These are phyloP conservation scores for Ustilago lituana DNA, from an alignment of 1,284 basidiomycete genomes.

Conservation along the genomic window DNA sequence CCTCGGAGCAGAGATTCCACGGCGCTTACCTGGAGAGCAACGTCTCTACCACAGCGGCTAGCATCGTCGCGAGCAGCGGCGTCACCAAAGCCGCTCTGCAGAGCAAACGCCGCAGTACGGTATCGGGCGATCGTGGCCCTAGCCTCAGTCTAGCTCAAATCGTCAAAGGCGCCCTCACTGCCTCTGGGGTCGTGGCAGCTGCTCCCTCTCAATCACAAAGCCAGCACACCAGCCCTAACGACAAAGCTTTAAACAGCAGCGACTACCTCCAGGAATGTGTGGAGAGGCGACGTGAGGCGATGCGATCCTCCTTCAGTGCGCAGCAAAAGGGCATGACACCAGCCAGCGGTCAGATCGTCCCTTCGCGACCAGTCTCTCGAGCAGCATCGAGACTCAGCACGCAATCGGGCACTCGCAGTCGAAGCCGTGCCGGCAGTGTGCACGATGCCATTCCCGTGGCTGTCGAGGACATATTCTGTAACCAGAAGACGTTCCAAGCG, in stretches of 20 bases:
- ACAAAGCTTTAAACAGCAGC: conserved; percentile 20
- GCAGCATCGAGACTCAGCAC: conserved; percentile 51
- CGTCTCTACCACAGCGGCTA: conserved; percentile 21
- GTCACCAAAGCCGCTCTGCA: conserved; percentile 41
- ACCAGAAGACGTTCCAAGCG: conserved; percentile 33
- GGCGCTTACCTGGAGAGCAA: conserved; percentile 32
- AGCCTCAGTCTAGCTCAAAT: conserved; percentile 47
- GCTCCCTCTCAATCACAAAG: conserved; percentile 19
- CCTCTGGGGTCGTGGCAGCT: conserved; percentile 39
- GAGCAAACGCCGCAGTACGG: conserved; percentile 48
- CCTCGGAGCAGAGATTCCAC: conserved; percentile 37
- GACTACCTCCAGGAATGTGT: conserved; percentile 50
- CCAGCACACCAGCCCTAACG: conserved; percentile 29
- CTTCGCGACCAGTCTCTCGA: conserved; percentile 32
- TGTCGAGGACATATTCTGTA: conserved; percentile 59
- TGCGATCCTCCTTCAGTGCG: conserved; percentile 46
- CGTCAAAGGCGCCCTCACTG: conserved; percentile 44
- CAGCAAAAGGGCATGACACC: conserved; percentile 53
- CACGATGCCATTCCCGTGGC: conserved; percentile 59
- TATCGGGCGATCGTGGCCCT: conserved; percentile 38
- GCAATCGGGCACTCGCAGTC: conserved; percentile 36
- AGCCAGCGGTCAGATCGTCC: conserved; percentile 3
- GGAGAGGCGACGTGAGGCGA: conserved; percentile 47
- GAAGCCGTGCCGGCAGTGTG: conserved; percentile 57
- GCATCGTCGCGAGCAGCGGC: conserved; percentile 32